Percentiles rank a stretch among this genome's conserved stretches.
phyloP scores from a whole-genome alignment of 179 eudicot species.

The Actinidia chinensis region DNA sequence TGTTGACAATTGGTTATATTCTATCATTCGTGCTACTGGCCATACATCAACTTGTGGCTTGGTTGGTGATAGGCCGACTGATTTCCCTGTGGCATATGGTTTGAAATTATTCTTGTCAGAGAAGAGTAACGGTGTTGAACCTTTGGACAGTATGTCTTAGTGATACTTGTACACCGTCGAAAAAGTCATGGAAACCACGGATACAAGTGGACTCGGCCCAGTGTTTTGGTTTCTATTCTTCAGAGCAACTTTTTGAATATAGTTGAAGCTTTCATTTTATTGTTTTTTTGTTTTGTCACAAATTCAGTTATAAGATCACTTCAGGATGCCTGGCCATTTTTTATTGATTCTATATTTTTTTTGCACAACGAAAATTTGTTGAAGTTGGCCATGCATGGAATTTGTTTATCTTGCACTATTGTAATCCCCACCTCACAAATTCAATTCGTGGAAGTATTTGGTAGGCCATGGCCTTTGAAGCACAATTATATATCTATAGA shows the following conservation, averaged over 20 bases:
- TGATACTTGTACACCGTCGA: constrained; percentile 23
- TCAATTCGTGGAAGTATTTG: neutral
- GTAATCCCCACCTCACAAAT: neutral
- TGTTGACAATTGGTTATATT: constrained; percentile 53
- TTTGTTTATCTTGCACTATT: no score
- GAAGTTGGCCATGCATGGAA: neutral
- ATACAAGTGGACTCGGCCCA: constrained; percentile 29
- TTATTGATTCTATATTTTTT: neutral
- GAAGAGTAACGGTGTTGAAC: constrained; percentile 32
- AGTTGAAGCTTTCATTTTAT: constrained; percentile 42
- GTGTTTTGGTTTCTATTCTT: constrained; percentile 59
- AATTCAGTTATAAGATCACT: neutral
- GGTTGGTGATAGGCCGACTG: constrained; percentile 65
- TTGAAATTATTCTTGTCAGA: constrained; percentile 47
- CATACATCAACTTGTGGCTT: constrained; percentile 65
- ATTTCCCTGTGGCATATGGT: constrained; percentile 68
- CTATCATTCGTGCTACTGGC: constrained; percentile 84
- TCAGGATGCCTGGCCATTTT: neutral
- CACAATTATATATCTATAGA: no score
- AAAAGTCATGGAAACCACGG: constrained; percentile 28
- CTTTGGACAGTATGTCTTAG: constrained; percentile 23
- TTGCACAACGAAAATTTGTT: neutral
- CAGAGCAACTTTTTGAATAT: constrained; percentile 66
- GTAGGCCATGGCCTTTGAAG: neutral
- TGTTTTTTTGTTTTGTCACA: neutral